Evolutionary conservation across 768 basidiomycete species (phyloP), one percentile per base, ranked within the genome.

Genomic region (Termitomyces sp.): DNA sequence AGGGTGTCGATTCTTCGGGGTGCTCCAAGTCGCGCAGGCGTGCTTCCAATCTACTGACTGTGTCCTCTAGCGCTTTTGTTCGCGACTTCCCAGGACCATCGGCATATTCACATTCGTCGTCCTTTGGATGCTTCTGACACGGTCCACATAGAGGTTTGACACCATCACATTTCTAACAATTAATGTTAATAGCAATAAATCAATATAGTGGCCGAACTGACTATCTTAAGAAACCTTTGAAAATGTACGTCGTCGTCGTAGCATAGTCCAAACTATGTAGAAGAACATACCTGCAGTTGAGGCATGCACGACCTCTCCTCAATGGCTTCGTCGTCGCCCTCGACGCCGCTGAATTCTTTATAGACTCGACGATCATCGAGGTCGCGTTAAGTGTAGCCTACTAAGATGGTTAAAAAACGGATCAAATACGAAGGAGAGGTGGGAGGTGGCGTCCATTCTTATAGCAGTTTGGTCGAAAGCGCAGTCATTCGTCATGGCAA

Each of bases 101-200:
- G 6, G 82, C 75, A 68, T 88, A 90, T 70, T 89, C 87, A 68
- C 88, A 90, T 32, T 84, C 84, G 54, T 86, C 86, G 28, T 77
- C 77, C 58, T 85, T 81, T 38, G 84, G 81, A 26, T 82, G 80
- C 8, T 76, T 72, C 24, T 72, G 68, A 71, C 88, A 90, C 43
- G 84, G 86, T 1, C 81, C 81, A 66, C 88, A 90, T 10, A 80
- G 72, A 2, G 87, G 87, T 57, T 82, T 81, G 4, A 66, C 68
- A 18, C 86, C 85, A 63, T 90, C 87, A 62, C 88, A 90, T 75
- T 82, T 83, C 87, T 84, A 44, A n/a, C 65, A 58, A 51, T 48
- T 16, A 7, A 32, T 53, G 47, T 58, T 57, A 33, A 43, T 52
- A 26, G 38, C 44, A 32, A 33, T 63, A 28, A 48, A 59, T 52